Percentiles rank a stretch among this genome's conserved stretches.
Conservation (phyloP, 306 rosid genomes). For the Castanea sativa region DNA sequence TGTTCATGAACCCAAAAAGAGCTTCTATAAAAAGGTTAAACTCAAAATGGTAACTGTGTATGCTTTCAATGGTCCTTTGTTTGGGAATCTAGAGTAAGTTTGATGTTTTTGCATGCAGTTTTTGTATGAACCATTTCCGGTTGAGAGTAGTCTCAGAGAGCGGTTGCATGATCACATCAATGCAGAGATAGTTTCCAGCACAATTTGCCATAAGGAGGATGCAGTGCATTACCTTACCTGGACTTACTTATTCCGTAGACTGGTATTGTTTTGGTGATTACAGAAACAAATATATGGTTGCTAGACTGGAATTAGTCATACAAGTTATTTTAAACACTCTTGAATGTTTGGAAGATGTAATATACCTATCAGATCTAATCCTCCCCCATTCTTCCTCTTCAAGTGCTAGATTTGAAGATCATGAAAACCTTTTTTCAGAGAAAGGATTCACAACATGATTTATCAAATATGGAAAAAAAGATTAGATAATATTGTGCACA, state of each 20-base stretch:
- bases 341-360: neutral
- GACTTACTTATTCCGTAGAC: slow-evolving; percentile 94
- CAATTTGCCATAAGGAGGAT: slow-evolving; percentile 91
- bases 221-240: slow-evolving; percentile 95
- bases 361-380: neutral
- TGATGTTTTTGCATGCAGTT: slow-evolving; percentile 57
- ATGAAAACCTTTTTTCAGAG: neutral
- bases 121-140: slow-evolving; percentile 96
- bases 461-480: neutral
- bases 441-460: neutral
- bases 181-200: slow-evolving; percentile 95
- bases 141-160: slow-evolving; percentile 96
- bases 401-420: neutral
- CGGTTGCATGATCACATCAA: slow-evolving; percentile 79
- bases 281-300: neutral
- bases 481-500: neutral
- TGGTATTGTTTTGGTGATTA: slow-evolving; percentile 51
- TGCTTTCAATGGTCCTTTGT: slow-evolving; percentile 7
- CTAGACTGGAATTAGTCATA: too few species aligned
- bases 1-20: slow-evolving; percentile 98
- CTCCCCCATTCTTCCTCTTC: neutral
- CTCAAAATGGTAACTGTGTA: slow-evolving; percentile 18
- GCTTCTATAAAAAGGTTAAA: slow-evolving; percentile 91
- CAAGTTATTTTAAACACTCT: neutral
- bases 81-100: slow-evolving; percentile 24